Evolutionary conservation across 2,329 filamentous ascomycete species (phyloP).

Genomic region (Ophiostoma piceae): DNA sequence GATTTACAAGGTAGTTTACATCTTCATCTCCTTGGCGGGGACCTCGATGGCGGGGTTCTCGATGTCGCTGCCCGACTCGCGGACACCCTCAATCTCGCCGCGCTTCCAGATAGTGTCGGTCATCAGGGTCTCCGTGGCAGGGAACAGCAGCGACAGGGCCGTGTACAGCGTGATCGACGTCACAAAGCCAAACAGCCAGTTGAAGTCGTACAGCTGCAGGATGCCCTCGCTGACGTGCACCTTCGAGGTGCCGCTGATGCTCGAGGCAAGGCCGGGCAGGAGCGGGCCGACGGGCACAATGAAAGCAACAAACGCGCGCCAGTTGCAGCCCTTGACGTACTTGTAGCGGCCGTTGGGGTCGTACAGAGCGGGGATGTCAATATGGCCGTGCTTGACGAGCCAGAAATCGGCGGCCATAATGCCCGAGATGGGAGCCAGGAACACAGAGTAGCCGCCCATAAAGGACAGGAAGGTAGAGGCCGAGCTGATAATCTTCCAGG

Average conservation of each 20-base stretch:
- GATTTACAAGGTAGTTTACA: conserved; percentile 3
- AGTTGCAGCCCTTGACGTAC: conserved; percentile 31
- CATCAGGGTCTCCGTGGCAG: conserved; percentile 47
- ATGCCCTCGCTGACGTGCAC: conserved; percentile 38
- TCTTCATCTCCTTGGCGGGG: conserved; percentile 19
- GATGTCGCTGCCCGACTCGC: conserved; percentile 26
- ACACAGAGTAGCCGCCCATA: conserved; percentile 54
- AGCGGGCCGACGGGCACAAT: conserved; percentile 32
- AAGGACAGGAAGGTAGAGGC: conserved; percentile 58
- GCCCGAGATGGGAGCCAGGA: conserved; percentile 40
- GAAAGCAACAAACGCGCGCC: conserved; percentile 29
- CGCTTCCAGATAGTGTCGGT: conserved; percentile 37
- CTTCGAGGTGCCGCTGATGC: conserved; percentile 24
- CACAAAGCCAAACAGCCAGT: conserved; percentile 61
- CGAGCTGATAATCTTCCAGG: conserved; percentile 60
- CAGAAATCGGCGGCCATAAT: conserved; percentile 41
- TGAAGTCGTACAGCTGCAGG: conserved; percentile 55
- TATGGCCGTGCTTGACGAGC: conserved; percentile 35
- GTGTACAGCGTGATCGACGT: conserved; percentile 53
- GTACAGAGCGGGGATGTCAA: conserved; percentile 42
- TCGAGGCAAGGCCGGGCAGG: conserved; percentile 33
- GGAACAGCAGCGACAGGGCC: conserved; percentile 43
- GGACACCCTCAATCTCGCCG: conserved; percentile 28
- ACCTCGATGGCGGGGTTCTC: conserved; percentile 23
- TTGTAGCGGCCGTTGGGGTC: conserved; percentile 39